Conservation (phyloP, 1,284 basidiomycete genomes). For the Coniferiporia sulphurascens region DNA sequence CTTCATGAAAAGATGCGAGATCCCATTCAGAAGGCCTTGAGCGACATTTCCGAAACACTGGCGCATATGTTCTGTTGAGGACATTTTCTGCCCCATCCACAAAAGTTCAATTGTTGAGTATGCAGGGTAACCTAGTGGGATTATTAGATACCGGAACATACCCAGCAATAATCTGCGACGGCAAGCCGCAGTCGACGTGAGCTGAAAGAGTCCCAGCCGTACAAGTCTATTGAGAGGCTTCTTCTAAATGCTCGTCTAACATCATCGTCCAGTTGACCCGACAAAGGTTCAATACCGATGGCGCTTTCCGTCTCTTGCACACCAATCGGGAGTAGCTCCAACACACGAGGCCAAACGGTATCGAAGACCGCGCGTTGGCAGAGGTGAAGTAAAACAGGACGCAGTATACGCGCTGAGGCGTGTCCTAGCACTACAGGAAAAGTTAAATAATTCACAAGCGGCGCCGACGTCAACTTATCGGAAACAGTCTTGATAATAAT, state of each 20-base stretch:
- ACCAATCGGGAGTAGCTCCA: conserved; percentile 34
- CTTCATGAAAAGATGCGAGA: conserved; percentile 51
- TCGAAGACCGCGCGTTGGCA: conserved; percentile 31
- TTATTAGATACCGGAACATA: conserved; percentile 28
- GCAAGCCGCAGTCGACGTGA: conserved; percentile 51
- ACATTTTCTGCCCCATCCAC: conserved; percentile 37
- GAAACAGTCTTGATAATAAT: not conserved
- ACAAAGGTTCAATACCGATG: conserved; percentile 30
- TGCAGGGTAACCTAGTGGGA: not conserved
- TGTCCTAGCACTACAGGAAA: conserved; percentile 35
- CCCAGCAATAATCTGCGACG: conserved; percentile 62
- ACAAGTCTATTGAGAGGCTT: conserved; percentile 52
- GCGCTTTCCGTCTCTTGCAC: conserved; percentile 32
- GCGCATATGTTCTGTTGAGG: conserved; percentile 36
- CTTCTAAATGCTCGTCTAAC: conserved; percentile 40
- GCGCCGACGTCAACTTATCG: not conserved
- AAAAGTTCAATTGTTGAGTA: not conserved
- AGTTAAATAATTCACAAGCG: not conserved
- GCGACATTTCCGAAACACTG: conserved; percentile 46
- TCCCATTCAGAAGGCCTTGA: conserved; percentile 40
- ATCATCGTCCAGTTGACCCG: conserved; percentile 26
- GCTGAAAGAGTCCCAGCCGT: conserved; percentile 51
- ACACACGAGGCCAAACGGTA: conserved; percentile 40
- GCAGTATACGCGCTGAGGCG: conserved; percentile 48
- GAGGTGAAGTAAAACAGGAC: conserved; percentile 48